Evolutionary conservation across 305 asterid genomes (phyloP), one percentile per base, ranked within the genome.

Genomic region (Fraxinus platypoda): DNA sequence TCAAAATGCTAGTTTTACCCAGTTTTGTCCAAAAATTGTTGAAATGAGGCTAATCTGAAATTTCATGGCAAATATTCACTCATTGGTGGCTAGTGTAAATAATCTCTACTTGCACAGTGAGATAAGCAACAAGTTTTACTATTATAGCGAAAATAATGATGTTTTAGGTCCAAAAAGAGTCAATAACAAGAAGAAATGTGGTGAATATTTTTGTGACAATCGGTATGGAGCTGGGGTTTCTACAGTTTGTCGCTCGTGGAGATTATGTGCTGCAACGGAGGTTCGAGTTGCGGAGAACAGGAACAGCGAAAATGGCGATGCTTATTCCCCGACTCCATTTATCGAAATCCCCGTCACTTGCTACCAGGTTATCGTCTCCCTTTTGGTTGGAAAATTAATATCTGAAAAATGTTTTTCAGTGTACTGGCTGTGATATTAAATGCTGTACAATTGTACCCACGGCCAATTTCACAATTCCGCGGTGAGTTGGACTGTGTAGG

Each of bases 261-360:
- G 92, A 83, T 82, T 87, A 34, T 84, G 81, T 81, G 94, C 95
- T 79, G 89, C 89, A 0, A 89, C 93, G 64, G 97, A 89, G 80
- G 90, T 89, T 85, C 90, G 90, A 11, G 85, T 70, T 78, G 86
- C 82, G 62, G 91, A 87, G 80, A 91, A 89, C 23, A 86, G 85
- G 68, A 80, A 57, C 26, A 77, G 82, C 33, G 87, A 78, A 37
- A 87, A 81, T 41, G 79, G 81, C 87, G 82, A 43, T 84, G 91
- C 79, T 52, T 85, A 80, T 84, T 83, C 86, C 71, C 86, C 85
- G 85, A 78, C 77, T 43, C 89, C 92, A 9, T 83, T 82, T 31
- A 85, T 92, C n/a, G 97, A 95, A 88, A 93, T 95, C 84, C 98
- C 97, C 30, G 95, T 94, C 91, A 91, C 97, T 72, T 94, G 99